Conservation (phyloP, 2,329 filamentous ascomycete species). For the Neonectria neomacrospora region DNA sequence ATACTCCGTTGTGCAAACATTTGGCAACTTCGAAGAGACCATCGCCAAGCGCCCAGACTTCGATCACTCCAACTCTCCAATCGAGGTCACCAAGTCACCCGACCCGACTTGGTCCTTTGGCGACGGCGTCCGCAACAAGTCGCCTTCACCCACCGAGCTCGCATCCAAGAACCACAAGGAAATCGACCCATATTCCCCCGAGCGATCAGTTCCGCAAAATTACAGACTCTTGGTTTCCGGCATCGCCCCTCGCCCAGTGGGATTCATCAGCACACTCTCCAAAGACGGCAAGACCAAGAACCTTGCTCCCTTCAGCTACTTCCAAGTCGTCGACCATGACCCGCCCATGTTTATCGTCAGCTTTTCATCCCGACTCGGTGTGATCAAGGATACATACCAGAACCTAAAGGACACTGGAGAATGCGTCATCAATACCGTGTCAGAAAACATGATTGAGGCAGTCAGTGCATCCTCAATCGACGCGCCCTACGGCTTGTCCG, state of each 20-base stretch:
- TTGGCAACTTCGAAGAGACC: constrained; percentile 39
- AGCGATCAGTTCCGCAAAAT: constrained; percentile 75
- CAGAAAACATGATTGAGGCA: constrained; percentile 82
- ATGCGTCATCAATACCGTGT: constrained; percentile 84
- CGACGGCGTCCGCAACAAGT: constrained; percentile 43
- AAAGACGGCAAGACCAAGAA: constrained; percentile 72
- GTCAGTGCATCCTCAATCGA: constrained; percentile 81
- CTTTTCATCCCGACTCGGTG: constrained; percentile 55
- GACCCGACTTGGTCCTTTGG: constrained; percentile 64
- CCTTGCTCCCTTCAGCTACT: constrained; percentile 85
- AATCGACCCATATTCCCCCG: constrained; percentile 81
- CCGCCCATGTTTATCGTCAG: constrained; percentile 79
- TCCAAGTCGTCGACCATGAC: constrained; percentile 82
- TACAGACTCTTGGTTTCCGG: constrained; percentile 88
- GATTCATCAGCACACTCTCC: constrained; percentile 64
- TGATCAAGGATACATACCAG: constrained; percentile 79
- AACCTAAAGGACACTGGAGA: constrained; percentile 77
- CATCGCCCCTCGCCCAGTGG: constrained; percentile 82
- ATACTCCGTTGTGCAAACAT: constrained; percentile 41
- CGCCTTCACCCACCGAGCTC: not conserved
- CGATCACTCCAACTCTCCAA: constrained; percentile 35
- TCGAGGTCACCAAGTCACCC: constrained; percentile 45
- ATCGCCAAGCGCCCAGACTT: constrained; percentile 40
- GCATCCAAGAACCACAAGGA: constrained; percentile 66
- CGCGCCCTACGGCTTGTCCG: constrained; percentile 76